Evolutionary conservation across 176 grass and related monocot genomes (phyloP).

Genomic region (Tillandsia leiboldiana): DNA sequence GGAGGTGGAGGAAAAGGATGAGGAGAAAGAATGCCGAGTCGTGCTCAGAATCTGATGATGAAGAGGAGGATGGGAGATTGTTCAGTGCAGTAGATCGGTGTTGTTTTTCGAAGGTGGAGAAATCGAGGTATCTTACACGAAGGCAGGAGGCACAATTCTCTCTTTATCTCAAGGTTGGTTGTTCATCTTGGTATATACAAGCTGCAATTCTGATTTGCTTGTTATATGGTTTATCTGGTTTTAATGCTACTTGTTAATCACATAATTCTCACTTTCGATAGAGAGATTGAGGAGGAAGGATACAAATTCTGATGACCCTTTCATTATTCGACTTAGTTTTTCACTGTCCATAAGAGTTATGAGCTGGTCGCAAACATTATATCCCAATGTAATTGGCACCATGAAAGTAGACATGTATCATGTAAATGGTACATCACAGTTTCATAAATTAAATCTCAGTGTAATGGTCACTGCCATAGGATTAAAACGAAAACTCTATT

Average conservation of each 20-base stretch:
- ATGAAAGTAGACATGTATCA: too few species aligned
- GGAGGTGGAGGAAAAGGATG: constrained; percentile 15
- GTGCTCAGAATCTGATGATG: neutral
- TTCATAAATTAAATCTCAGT: too few species aligned
- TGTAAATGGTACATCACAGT: too few species aligned
- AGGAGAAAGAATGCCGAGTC: constrained; percentile 6
- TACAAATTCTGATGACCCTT: too few species aligned
- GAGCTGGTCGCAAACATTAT: too few species aligned
- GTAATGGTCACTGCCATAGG: too few species aligned
- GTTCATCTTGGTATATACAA: neutral
- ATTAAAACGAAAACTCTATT: neutral
- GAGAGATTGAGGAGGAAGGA: too few species aligned
- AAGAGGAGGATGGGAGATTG: neutral
- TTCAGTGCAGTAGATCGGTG: neutral
- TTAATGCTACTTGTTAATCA: neutral
- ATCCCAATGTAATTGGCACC: too few species aligned
- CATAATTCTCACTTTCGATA: neutral
- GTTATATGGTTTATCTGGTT: neutral
- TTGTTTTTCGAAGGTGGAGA: constrained; percentile 13
- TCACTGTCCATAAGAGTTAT: too few species aligned
- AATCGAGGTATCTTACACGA: constrained; percentile 20
- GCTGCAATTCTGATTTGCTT: neutral
- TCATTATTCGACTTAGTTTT: too few species aligned
- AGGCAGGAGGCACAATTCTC: constrained; percentile 31
- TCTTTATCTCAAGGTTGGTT: constrained; percentile 27